Evolutionary conservation across 306 rosid species (phyloP).

Genomic region (Cicer judaicum): DNA sequence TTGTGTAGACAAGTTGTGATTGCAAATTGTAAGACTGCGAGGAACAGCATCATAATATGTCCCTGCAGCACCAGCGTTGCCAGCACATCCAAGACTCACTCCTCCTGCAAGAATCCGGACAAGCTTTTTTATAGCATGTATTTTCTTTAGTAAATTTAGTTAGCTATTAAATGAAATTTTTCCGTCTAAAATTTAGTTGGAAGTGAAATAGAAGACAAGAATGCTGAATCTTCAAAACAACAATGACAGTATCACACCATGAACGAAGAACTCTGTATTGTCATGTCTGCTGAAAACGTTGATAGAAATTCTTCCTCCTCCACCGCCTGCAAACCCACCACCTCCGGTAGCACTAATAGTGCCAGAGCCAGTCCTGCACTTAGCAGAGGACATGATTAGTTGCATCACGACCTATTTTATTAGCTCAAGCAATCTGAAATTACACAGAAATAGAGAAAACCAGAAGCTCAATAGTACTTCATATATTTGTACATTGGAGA

Average conservation of each 20-base stretch:
- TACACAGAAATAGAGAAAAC: slow-evolving; percentile 35
- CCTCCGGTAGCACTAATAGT: slow-evolving; percentile 85
- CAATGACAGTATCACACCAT: slow-evolving; percentile 63
- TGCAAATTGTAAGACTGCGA: slow-evolving; percentile 81
- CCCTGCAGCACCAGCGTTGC: slow-evolving; percentile 93
- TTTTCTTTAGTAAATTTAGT: slow-evolving; percentile 31
- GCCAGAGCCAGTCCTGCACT: slow-evolving; percentile 92
- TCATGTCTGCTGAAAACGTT: slow-evolving; percentile 87
- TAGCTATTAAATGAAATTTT: slow-evolving; percentile 8
- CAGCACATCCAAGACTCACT: slow-evolving; percentile 84
- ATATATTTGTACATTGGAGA: slow-evolving; percentile 11
- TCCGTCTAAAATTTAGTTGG: slow-evolving; percentile 26
- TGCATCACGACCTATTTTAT: slow-evolving; percentile 44
- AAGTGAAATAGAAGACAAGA: slow-evolving; percentile 22
- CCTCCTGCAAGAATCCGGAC: slow-evolving; percentile 68
- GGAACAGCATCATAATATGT: slow-evolving; percentile 96
- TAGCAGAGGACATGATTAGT: slow-evolving; percentile 52
- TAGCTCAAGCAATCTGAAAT: slow-evolving; percentile 43
- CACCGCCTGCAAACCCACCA: slow-evolving; percentile 94
- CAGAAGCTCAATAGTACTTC: slow-evolving; percentile 21
- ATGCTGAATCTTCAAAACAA: slow-evolving; percentile 26
- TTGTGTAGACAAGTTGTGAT: slow-evolving; percentile 76
- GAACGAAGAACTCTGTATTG: slow-evolving; percentile 61
- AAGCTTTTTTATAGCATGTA: slow-evolving; percentile 28
- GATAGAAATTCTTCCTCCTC: slow-evolving; percentile 93